Percentiles rank a stretch among this genome's conserved stretches.
Conservation (phyloP, 2,329 filamentous ascomycete species). For the Monosporascus cannonballus region DNA sequence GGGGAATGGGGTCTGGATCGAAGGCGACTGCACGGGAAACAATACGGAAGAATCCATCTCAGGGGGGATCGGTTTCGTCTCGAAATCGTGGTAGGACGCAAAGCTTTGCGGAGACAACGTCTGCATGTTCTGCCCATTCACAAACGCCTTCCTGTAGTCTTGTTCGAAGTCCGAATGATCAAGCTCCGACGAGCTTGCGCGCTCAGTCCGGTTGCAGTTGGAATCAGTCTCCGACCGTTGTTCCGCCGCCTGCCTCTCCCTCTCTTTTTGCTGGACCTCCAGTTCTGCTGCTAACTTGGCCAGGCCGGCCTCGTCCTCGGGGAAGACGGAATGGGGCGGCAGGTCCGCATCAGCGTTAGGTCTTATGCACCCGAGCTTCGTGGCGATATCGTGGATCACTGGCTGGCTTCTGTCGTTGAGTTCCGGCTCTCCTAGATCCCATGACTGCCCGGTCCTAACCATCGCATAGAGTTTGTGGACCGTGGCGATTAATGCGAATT, state of each 20-base stretch:
- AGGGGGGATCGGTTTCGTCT: constrained; percentile 22
- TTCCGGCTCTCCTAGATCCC: constrained; percentile 58
- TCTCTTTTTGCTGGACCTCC: constrained; percentile 38
- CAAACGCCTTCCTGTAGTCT: constrained; percentile 45
- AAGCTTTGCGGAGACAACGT: constrained; percentile 51
- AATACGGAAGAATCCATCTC: constrained; percentile 23
- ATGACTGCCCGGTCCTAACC: constrained; percentile 51
- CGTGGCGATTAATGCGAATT: constrained; percentile 57
- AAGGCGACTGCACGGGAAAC: constrained; percentile 24
- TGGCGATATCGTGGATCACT: constrained; percentile 59
- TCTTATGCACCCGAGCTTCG: constrained; percentile 58
- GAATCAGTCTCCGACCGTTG: constrained; percentile 31
- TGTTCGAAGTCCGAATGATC: constrained; percentile 51
- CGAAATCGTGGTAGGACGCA: constrained; percentile 35
- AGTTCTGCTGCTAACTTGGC: constrained; percentile 50
- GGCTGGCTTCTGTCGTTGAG: constrained; percentile 58
- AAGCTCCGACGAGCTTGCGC: constrained; percentile 48
- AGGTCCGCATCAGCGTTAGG: constrained; percentile 56
- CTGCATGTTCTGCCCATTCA: constrained; percentile 36
- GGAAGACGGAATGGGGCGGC: constrained; percentile 52
- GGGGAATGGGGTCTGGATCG: constrained; percentile 22
- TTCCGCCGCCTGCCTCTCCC: constrained; percentile 25
- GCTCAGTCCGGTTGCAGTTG: constrained; percentile 34
- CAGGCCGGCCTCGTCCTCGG: constrained; percentile 55
- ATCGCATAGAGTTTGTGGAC: constrained; percentile 61